Base-by-base conservation (phyloP, 768 basidiomycete species). In the Suillus weaverae region DNA sequence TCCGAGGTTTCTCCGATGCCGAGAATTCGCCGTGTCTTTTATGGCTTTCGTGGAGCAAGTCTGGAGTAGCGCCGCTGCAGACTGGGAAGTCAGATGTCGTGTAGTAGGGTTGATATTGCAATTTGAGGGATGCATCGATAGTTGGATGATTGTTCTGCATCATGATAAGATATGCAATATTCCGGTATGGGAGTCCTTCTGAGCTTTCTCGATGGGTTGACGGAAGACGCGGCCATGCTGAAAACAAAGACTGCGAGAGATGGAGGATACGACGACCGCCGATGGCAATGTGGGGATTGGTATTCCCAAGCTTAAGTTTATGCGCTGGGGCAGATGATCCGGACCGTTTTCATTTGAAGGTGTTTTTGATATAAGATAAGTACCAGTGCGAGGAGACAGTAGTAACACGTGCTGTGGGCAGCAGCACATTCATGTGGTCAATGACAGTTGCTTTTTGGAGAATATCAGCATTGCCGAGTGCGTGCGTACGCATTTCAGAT, bases 1-100 rank as follows among this genome's bases (percentile, higher is more conserved):
- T 50, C 59, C 20, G 57, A 60, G 55, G 35, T 38, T 61, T 53
- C 41, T 63, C 44, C 57, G 32, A 56, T 18, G 4, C 63, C 63
- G 66, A 64, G 33, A 43, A 22, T 66, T 36, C 4, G 44, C 66
- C 63, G 63, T 18, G 18, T n/a, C 18, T 22, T 30, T 30, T 26
- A 32, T 51, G 44, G 60, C 2, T 44, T 26, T 32, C 9, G 51
- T 39, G 51, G 53, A 57, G 36, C 22, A 22, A 33, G 26, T 44
- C 26, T 48, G 38, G 14, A 22, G 20, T 4, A 61, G 32, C 16
- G 26, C 26, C 26, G 26, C 26, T 26, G 26, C 26, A 26, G 9
- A 54, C 5, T 33, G 48, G 13, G 10, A 11, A 33, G 41, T 18
- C 18, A 3, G 41, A 6, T 10, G 30, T 35, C 3, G 33, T 62